Base-by-base conservation (phyloP, 805 yeast species). In the Candida odintsovae region DNA sequence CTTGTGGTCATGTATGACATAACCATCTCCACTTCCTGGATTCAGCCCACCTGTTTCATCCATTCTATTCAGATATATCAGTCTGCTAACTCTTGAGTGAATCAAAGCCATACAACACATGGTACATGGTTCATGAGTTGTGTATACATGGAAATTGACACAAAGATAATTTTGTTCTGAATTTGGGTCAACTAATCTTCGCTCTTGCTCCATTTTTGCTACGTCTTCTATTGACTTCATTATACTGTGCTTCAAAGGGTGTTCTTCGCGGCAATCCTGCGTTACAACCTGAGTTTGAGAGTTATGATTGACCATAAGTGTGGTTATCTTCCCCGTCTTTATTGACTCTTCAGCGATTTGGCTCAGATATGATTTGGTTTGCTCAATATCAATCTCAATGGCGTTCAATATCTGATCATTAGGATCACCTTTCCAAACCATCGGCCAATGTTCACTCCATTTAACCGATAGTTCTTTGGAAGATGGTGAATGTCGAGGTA, bases 21-120 rank as follows among this genome's bases (percentile, higher is more conserved):
- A 86, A 3, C 83, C 76, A 25, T 78, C 75, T 11, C 85, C 90
- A 48, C 92, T 75, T 1, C 57, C 55, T 3, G 73, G 74, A 38
- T 70, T 76, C 33, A 82, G 70, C 3, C 77, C 78, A 7, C 88
- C 90, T 0, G 86, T 78, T 21, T 49, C 48, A 0, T 56, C 53
- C 52, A 77, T 73, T 3, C 76, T 67, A 36, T 68, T 66, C 16
- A 86, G 53, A 64, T 82, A 92, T 1, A 86, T 67, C 29, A 92
- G 67, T 44, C 89, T 71, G 15, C 80, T 75, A 0, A 94, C 76
- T 42, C 99, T 71, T 1, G 98, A 92, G 62, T 94, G 99, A 11
- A 90, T 82, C 37, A 94, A 70, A 0, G 98, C 98, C 99, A 94
- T 94, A 7, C 87, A 69, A 59, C 99, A 94, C 97, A 92, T 94